These are phyloP conservation scores for Actinidia chinensis DNA, from an alignment of 179 eudicot genomes.

Conservation along the genomic window DNA sequence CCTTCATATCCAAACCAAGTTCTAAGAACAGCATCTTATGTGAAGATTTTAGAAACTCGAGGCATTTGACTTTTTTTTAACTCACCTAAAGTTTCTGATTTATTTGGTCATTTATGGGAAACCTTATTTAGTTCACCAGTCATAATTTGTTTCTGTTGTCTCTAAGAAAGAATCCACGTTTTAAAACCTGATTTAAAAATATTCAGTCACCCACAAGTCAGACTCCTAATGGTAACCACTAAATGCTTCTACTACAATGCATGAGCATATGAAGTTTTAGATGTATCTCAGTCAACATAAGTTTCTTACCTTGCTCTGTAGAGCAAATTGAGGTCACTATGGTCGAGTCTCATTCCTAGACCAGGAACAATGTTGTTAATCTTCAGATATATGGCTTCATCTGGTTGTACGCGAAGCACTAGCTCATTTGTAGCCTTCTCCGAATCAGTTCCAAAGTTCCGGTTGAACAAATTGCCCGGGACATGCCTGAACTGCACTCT, in stretches of 20 bases:
- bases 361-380: slow-evolving; percentile 93
- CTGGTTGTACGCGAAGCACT: slow-evolving; percentile 77
- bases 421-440: slow-evolving; percentile 85
- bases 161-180: not conserved
- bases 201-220: not conserved
- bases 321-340: slow-evolving; percentile 75
- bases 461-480: slow-evolving; percentile 77
- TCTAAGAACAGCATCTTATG: not conserved
- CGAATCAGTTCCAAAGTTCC: slow-evolving; percentile 54
- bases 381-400: slow-evolving; percentile 77
- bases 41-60: not conserved
- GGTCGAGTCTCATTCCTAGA: slow-evolving; percentile 81
- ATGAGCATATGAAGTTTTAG: not conserved
- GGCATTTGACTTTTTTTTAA: not conserved
- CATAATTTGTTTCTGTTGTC: not conserved
- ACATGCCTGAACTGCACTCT: slow-evolving; percentile 87
- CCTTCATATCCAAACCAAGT: slow-evolving; percentile 35
- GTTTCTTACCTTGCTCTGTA: slow-evolving; percentile 56
- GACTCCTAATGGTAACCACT: not conserved
- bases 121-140: not conserved
- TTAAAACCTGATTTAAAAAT: not conserved
- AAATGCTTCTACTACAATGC: not conserved
- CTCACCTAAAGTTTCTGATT: slow-evolving; percentile 9
- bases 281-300: not conserved
- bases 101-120: not conserved